Conservation (phyloP, 305 asterid genomes). For the Plantago lanceolata region DNA sequence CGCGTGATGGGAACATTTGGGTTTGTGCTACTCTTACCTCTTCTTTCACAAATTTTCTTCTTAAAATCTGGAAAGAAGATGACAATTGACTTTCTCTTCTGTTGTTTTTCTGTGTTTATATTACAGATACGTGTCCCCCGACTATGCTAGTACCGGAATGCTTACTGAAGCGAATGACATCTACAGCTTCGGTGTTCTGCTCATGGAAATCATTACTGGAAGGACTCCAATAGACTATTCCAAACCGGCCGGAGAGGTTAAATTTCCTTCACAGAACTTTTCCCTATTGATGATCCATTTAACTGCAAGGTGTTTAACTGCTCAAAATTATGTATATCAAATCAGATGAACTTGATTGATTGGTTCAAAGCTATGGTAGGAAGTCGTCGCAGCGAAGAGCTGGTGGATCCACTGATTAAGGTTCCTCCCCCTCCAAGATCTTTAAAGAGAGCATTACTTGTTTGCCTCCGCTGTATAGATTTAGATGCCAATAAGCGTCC, state of each 20-base stretch:
- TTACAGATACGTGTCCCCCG: slow-evolving; percentile 92
- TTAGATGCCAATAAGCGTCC: slow-evolving; percentile 87
- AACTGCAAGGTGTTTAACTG: slow-evolving; percentile 6
- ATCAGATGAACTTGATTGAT: slow-evolving; percentile 87
- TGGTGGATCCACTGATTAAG: slow-evolving; percentile 68
- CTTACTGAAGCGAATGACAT: slow-evolving; percentile 89
- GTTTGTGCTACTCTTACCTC: slow-evolving; percentile 41
- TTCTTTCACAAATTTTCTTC: slow-evolving; percentile 8
- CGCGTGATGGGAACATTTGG: slow-evolving; percentile 99
- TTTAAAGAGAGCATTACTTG: slow-evolving; percentile 64
- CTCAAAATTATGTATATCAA: neutral
- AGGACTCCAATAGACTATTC: slow-evolving; percentile 91
- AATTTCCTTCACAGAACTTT: slow-evolving; percentile 5
- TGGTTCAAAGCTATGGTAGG: slow-evolving; percentile 95
- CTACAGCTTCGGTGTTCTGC: slow-evolving; percentile 88
- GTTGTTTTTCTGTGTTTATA: slow-evolving; percentile 21
- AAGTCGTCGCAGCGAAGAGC: slow-evolving; percentile 71
- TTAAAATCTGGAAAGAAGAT: neutral
- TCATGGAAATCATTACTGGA: slow-evolving; percentile 88
- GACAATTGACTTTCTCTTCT: slow-evolving; percentile 12
- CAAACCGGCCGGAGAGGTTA: slow-evolving; percentile 82
- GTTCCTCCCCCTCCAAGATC: slow-evolving; percentile 74
- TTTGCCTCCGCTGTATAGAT: slow-evolving; percentile 93
- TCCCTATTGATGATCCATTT: neutral
- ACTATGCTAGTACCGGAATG: slow-evolving; percentile 97